Evolutionary conservation across 2,329 filamentous ascomycete genomes (phyloP).

Genomic region (Trichoderma koningii): DNA sequence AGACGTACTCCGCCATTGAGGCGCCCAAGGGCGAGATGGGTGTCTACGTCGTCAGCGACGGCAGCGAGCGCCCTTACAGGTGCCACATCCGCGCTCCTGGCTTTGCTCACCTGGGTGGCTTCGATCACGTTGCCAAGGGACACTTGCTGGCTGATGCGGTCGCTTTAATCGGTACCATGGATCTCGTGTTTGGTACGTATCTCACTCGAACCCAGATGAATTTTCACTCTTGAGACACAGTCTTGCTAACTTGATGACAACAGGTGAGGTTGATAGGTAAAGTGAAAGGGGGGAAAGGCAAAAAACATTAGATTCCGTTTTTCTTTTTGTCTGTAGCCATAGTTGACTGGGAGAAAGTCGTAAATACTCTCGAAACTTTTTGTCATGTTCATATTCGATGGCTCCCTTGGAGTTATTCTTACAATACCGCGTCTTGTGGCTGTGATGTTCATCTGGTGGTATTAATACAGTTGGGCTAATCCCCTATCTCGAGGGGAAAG

Average conservation of each 20-base stretch:
- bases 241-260: slow-evolving; percentile 39
- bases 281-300: slow-evolving; percentile 39
- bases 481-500: neutral
- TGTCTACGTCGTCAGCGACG: slow-evolving; percentile 94
- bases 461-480: slow-evolving; percentile 1
- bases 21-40: slow-evolving; percentile 99
- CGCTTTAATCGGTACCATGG: slow-evolving; percentile 89
- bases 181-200: slow-evolving; percentile 79
- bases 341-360: slow-evolving; percentile 42
- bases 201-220: neutral
- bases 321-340: slow-evolving; percentile 46
- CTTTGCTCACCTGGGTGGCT: slow-evolving; percentile 91
- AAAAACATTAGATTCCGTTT: slow-evolving; percentile 33
- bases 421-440: neutral
- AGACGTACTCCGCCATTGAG: slow-evolving; percentile 97
- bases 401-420: neutral
- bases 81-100: slow-evolving; percentile 97
- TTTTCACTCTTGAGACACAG: neutral
- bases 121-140: slow-evolving; percentile 89
- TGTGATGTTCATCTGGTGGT: neutral
- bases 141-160: slow-evolving; percentile 96
- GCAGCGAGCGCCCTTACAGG: slow-evolving; percentile 92
- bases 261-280: slow-evolving; percentile 65
- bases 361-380: slow-evolving; percentile 42
- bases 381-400: slow-evolving; percentile 31